phyloP scores from a whole-genome alignment of 1,139 yeast genomes.

The Pichia cactophila region DNA sequence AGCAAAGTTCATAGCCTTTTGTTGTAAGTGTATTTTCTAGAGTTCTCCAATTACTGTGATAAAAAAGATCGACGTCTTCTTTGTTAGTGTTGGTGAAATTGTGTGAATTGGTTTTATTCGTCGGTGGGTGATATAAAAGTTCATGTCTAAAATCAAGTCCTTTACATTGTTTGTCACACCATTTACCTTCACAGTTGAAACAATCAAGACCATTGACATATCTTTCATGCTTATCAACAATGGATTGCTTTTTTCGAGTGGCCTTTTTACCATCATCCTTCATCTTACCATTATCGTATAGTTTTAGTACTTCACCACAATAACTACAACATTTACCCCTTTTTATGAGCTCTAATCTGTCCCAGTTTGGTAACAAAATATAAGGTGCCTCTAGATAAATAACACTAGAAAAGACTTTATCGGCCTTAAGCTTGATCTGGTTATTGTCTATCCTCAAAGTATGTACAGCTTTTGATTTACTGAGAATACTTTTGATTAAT shows the following conservation, averaged over 20 bases:
- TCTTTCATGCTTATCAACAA: slow-evolving; percentile 20
- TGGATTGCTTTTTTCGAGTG: slow-evolving; percentile 14
- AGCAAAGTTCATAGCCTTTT: slow-evolving; percentile 14
- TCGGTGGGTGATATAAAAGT: slow-evolving; percentile 46
- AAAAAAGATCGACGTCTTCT: slow-evolving; percentile 12
- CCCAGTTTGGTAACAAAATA: slow-evolving; percentile 65
- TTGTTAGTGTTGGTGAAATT: slow-evolving; percentile 10
- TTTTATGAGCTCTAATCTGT: slow-evolving; percentile 53
- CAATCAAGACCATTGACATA: slow-evolving; percentile 52
- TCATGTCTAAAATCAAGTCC: slow-evolving; percentile 46
- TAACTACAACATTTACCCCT: slow-evolving; percentile 70
- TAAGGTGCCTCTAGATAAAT: slow-evolving; percentile 38
- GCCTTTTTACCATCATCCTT: slow-evolving; percentile 23
- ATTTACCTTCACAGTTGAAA: slow-evolving; percentile 54
- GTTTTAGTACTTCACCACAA: slow-evolving; percentile 62
- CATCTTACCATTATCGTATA: slow-evolving; percentile 24
- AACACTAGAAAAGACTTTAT: slow-evolving; percentile 23
- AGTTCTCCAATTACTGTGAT: slow-evolving; percentile 19
- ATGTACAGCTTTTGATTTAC: slow-evolving; percentile 9
- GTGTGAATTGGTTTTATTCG: slow-evolving; percentile 24
- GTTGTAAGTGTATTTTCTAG: slow-evolving; percentile 12
- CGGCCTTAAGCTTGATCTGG: slow-evolving; percentile 7
- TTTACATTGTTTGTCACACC: slow-evolving; percentile 69
- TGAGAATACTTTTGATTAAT: slow-evolving; percentile 8
- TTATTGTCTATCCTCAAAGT: slow-evolving; percentile 8